Base-by-base conservation (phyloP, 305 asterid genomes). In the Plantago rigida region DNA sequence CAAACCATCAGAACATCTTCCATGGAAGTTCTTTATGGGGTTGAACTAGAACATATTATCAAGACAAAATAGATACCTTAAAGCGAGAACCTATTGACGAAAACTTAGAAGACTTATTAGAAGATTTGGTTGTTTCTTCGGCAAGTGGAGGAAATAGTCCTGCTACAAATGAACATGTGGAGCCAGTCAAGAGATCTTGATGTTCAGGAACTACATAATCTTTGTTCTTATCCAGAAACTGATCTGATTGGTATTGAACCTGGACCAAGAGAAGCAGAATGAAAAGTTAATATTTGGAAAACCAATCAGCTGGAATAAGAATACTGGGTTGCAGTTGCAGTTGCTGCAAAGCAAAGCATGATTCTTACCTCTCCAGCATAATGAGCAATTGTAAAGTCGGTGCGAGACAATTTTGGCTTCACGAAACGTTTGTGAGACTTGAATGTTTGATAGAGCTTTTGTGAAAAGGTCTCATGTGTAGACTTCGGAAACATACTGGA, bases 401-500 rank as follows among this genome's bases (percentile, higher is more conserved):
- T 84, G 51, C 95, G 95, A 31, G 97, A 81, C 73, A 87, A 74
- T 77, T 90, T 90, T 62, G 97, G 97, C 82, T 87, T 90, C 77
- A 87, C 73, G 68, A 90, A 90, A 61, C 96, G 96, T 68, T 81
- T 82, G 83, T 90, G 90, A 64, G 75, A 29, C 72, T 83, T 87
- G 71, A 87, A 90, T 12, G 88, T 90, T 91, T 90, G 97, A 64
- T 79, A 90, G 60, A 90, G 96, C 95, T 87, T 90, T 71, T 85
- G 87, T 0, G 97, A 62, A 71, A 90, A 87, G 42, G 96, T 90
- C 75, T 90, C 97, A 44, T 87, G 87, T 51, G 97, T 90, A 12
- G 97, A 90, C 84, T 90, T 90, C 52, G 97, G 97, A 75, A 90
- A 90, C 97, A 90, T 90, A 77, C 97, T 90, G 89, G 73, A 80